These are phyloP conservation scores for Blumeriella jaapii DNA, from an alignment of 2,329 filamentous ascomycete species.

Conservation along the genomic window DNA sequence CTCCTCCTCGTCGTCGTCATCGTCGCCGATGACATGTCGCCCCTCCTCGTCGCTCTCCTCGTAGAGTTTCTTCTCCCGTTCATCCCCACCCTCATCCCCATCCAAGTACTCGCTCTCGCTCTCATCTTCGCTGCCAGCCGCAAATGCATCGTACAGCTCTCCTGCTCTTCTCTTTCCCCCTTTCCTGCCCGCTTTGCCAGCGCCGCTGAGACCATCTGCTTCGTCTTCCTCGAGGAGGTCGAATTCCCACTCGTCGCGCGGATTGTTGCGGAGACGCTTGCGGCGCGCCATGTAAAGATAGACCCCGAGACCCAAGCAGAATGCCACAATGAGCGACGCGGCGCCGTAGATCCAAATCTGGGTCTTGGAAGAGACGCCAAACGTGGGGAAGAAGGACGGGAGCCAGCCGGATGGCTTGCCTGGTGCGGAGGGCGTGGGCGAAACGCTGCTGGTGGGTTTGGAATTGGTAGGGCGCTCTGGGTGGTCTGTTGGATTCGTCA, in stretches of 20 bases:
- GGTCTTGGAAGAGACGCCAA: constrained; percentile 76
- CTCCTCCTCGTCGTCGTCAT: constrained; percentile 31
- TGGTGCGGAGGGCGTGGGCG: constrained; percentile 20
- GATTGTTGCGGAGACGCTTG: constrained; percentile 60
- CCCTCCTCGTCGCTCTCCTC: constrained; percentile 29
- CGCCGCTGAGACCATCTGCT: constrained; percentile 39
- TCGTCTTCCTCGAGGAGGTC: constrained; percentile 84
- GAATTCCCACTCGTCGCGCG: constrained; percentile 83
- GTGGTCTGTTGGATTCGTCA: constrained; percentile 46
- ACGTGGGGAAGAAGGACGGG: constrained; percentile 80
- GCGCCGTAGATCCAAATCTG: constrained; percentile 92
- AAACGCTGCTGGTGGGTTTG: constrained; percentile 24
- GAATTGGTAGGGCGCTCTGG: constrained; percentile 48
- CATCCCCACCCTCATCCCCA: constrained; percentile 30
- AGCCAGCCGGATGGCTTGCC: constrained; percentile 41
- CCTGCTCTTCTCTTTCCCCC: constrained; percentile 53
- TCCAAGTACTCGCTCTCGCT: constrained; percentile 35
- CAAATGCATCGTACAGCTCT: constrained; percentile 95
- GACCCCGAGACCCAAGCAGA: constrained; percentile 68
- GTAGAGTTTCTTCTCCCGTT: constrained; percentile 26
- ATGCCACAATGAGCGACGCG: constrained; percentile 70
- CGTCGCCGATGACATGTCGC: constrained; percentile 41
- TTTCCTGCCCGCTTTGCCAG: constrained; percentile 35
- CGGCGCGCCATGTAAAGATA: constrained; percentile 75
- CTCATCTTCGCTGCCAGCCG: constrained; percentile 75